phyloP scores from a whole-genome alignment of 2,329 filamentous ascomycete genomes.

The Zelopaecilomyces penicillatus region DNA sequence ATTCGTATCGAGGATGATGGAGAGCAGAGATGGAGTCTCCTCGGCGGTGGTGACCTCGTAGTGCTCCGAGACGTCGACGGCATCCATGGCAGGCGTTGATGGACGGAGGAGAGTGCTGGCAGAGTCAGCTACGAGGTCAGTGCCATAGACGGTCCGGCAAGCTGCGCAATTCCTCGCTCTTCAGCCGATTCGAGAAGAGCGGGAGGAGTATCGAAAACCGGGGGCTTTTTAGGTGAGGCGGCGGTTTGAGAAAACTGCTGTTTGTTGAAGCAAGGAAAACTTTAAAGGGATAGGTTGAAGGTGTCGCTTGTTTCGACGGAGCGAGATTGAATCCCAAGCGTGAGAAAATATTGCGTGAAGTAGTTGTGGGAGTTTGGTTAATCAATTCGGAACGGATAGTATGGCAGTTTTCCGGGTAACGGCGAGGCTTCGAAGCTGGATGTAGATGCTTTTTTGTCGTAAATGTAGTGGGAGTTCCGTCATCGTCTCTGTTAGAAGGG shows the following conservation, averaged over 20 bases:
- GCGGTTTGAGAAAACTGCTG: no score
- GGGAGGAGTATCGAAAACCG: not conserved
- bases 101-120: slow-evolving; percentile 9
- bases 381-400: no score
- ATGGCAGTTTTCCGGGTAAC: no score
- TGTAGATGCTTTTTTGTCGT: not conserved
- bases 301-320: not conserved
- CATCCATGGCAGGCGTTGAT: slow-evolving; percentile 34
- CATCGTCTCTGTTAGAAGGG: not conserved
- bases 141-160: not conserved
- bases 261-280: not conserved
- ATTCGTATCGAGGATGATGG: slow-evolving; percentile 92
- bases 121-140: slow-evolving; percentile 26
- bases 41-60: slow-evolving; percentile 47
- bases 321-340: no score
- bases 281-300: not conserved
- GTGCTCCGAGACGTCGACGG: slow-evolving; percentile 51
- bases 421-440: no score
- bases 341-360: no score
- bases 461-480: slow-evolving; percentile 1
- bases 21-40: slow-evolving; percentile 70
- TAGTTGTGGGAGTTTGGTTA: no score
- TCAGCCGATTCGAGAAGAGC: not conserved
- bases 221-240: no score
- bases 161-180: no score